Conservation (phyloP, 2,329 filamentous ascomycete species). For the Dactylonectria estremocensis region DNA sequence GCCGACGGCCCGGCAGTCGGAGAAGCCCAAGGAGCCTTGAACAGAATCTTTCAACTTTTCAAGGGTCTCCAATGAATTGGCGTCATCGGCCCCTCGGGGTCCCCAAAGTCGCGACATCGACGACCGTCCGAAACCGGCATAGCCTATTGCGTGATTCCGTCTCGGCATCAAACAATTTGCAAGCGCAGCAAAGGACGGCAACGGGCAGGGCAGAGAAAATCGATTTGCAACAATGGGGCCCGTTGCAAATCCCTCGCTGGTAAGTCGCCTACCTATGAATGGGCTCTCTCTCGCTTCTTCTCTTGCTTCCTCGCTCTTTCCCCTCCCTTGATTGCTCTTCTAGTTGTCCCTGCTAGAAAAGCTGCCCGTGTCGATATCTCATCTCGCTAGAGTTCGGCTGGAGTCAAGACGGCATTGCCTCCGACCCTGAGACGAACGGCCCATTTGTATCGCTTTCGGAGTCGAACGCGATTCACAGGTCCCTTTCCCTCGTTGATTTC, state of each 20-base stretch:
- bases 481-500: conserved; percentile 1
- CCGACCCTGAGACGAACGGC: conserved; percentile 23
- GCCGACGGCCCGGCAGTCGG: conserved; percentile 49
- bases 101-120: conserved; percentile 45
- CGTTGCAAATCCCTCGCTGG: conserved; percentile 46
- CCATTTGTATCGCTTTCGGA: conserved; percentile 26
- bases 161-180: conserved; percentile 56
- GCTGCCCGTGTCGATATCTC: conserved; percentile 33
- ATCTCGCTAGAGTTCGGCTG: conserved; percentile 43
- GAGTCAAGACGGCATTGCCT: conserved; percentile 29
- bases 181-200: conserved; percentile 40
- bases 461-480: conserved; percentile 29
- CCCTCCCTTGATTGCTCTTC: conserved; percentile 28
- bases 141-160: conserved; percentile 60
- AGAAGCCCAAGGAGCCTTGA: conserved; percentile 5
- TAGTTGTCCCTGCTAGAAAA: conserved; percentile 38
- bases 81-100: conserved; percentile 42
- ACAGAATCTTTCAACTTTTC: background rate
- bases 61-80: conserved; percentile 13
- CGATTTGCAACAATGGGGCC: conserved; percentile 34
- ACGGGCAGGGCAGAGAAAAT: conserved; percentile 32
- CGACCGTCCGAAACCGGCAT: conserved; percentile 50
- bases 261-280: conserved; percentile 45
- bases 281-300: conserved; percentile 33
- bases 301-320: conserved; percentile 25